A percentile compares a stretch with the other conserved stretches of the same genome.
phyloP scores from a whole-genome alignment of 2,329 filamentous ascomycete species.

The Colletotrichum sp. region DNA sequence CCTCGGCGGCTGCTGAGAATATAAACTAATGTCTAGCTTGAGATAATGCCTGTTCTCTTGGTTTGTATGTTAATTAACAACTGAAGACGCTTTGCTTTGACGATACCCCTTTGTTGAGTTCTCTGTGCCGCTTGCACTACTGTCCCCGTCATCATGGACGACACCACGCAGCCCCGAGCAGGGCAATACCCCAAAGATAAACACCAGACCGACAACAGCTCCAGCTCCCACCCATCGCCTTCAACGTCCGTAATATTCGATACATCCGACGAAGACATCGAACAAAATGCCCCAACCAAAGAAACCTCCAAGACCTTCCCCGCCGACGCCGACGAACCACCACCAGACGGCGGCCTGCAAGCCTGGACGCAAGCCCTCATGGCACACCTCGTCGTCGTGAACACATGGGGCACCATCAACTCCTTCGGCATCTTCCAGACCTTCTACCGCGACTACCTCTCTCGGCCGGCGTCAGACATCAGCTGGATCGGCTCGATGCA shows the following conservation, averaged over 20 bases:
- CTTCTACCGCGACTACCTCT: slow-evolving; percentile 38
- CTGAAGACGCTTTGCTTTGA: neutral
- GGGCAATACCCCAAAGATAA: neutral
- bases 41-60: fast-evolving
- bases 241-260: neutral
- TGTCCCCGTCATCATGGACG: neutral
- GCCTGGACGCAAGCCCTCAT: slow-evolving; percentile 1
- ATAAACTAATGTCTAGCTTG: neutral
- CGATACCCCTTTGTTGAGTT: neutral
- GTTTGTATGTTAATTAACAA: neutral
- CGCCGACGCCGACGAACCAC: neutral
- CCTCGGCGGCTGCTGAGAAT: neutral
- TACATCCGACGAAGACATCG: neutral
- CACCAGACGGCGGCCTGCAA: neutral
- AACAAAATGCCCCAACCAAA: neutral
- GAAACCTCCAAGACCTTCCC: neutral
- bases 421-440: slow-evolving; percentile 50
- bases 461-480: slow-evolving; percentile 37
- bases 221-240: neutral
- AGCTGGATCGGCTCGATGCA: slow-evolving; percentile 53
- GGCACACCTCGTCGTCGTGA: slow-evolving; percentile 39
- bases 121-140: neutral
- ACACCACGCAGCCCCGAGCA: neutral
- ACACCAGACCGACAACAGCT: neutral
- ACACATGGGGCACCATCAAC: slow-evolving; percentile 45